Evolutionary conservation across 164 flowering plant species (phyloP).

Genomic region (Liriodendron chinense): DNA sequence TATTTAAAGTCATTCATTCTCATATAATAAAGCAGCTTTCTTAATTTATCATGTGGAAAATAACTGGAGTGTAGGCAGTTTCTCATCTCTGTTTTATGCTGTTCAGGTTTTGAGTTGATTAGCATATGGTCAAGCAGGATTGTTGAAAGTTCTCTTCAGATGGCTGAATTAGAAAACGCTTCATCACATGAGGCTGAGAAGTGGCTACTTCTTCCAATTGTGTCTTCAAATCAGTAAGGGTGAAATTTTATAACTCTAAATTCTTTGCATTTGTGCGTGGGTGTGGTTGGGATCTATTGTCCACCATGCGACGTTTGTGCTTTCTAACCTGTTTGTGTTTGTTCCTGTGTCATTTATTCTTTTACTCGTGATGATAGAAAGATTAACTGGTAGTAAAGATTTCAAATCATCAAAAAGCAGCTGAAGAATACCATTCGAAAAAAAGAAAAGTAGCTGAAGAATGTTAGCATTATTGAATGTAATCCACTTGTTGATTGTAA

Average conservation of each 20-base stretch:
- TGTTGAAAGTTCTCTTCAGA: constrained; percentile 73
- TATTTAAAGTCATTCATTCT: background rate
- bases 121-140: constrained; percentile 66
- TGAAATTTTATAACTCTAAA: background rate
- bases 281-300: background rate
- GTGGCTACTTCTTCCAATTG: constrained; percentile 62
- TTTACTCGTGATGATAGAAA: too few relatives aligned
- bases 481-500: too few relatives aligned
- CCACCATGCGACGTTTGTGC: background rate
- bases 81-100: constrained; percentile 10
- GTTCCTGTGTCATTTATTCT: too few relatives aligned
- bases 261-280: background rate
- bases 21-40: background rate
- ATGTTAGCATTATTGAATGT: too few relatives aligned
- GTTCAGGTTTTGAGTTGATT: constrained; percentile 74
- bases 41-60: background rate
- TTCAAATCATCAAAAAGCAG: too few relatives aligned
- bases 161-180: constrained; percentile 96
- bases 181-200: constrained; percentile 82
- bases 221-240: constrained; percentile 62
- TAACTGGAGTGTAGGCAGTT: background rate
- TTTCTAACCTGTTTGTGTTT: background rate
- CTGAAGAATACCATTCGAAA: too few relatives aligned
- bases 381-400: too few relatives aligned
- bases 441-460: too few relatives aligned